phyloP scores from a whole-genome alignment of 2,329 filamentous ascomycete genomes.

The Kalmusia sp. region DNA sequence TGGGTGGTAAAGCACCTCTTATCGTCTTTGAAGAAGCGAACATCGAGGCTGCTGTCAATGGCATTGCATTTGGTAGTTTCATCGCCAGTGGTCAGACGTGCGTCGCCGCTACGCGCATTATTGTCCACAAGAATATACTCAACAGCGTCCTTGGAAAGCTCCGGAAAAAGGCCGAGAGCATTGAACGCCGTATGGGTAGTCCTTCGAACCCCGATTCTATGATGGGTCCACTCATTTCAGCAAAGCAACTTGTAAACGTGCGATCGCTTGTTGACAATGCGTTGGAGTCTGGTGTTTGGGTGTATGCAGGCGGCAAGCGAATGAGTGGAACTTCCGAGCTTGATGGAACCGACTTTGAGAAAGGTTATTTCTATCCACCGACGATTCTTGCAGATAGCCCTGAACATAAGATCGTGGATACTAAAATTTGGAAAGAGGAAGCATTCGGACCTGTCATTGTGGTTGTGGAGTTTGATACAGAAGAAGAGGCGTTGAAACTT shows the following conservation, averaged over 20 bases:
- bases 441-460: constrained; percentile 62
- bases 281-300: constrained; percentile 45
- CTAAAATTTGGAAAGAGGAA: constrained; percentile 53
- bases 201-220: constrained; percentile 63
- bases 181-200: constrained; percentile 62
- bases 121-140: constrained; percentile 57
- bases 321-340: constrained; percentile 58
- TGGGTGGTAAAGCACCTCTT: constrained; percentile 48
- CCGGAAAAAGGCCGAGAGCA: constrained; percentile 57
- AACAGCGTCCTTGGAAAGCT: constrained; percentile 48
- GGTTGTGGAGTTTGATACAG: constrained; percentile 54
- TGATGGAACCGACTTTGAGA: constrained; percentile 60
- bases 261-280: constrained; percentile 45
- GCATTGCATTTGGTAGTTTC: constrained; percentile 51
- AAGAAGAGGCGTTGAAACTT: constrained; percentile 55
- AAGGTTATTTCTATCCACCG: constrained; percentile 59
- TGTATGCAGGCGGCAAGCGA: constrained; percentile 58
- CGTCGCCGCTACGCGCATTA: constrained; percentile 61
- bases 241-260: constrained; percentile 53
- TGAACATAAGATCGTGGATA: constrained; percentile 42
- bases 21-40: constrained; percentile 47
- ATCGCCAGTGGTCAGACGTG: constrained; percentile 65
- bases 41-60: constrained; percentile 47
- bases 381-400: constrained; percentile 48
- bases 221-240: constrained; percentile 71